Base-by-base conservation (phyloP, 805 yeast genomes). In the Myxozyma mucilagina region DNA sequence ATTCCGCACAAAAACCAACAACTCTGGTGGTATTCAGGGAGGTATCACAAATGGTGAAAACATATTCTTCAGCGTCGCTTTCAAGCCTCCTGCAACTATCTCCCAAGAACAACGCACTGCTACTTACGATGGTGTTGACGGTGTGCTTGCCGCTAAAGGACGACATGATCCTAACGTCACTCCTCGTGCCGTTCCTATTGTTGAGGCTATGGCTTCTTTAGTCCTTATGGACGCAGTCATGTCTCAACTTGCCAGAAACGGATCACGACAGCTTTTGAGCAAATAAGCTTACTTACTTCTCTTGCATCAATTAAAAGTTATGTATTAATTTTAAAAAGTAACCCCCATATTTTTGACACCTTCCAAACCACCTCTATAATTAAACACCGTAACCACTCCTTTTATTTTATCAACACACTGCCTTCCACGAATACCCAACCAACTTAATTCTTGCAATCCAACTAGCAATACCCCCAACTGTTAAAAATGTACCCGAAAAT, bases 91-190 rank as follows among this genome's bases (percentile, higher is more conserved):
- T 16, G 99, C 99, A 53, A 94, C 99, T 45, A 94, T 94, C 68
- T 85, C 94, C 55, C 96, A 92, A 79, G 94, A 88, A 71, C 99
- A 94, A 79, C 76, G 80, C 45, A 94, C 99, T 16, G 84, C 90
- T 32, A 83, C 94, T 51, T 94, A 92, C 77, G 92, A 89, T 31
- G 99, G 99, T 70, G 81, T 82, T 68, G 84, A 78, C 53, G 99
- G 99, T 72, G 84, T 87, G 9, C 80, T 94, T 62, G 96, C 94
- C 56, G 97, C 99, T 39, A 87, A 93, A 74, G 99, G 99, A 59
- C 89, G 99, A 82, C 99, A 94, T 72, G 99, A 94, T 74, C 99
- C 99, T 38, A 90, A 92, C 71, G 99, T 94, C 57, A 96, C 96
- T 20, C 99, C 99, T 67, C 86, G 99, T 75, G 99, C 99, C 43